A percentile compares a stretch with the other conserved stretches of the same genome.
These are phyloP conservation scores for Solanum tacnaense DNA, from an alignment of 257 asterid genomes.

Conservation along the genomic window DNA sequence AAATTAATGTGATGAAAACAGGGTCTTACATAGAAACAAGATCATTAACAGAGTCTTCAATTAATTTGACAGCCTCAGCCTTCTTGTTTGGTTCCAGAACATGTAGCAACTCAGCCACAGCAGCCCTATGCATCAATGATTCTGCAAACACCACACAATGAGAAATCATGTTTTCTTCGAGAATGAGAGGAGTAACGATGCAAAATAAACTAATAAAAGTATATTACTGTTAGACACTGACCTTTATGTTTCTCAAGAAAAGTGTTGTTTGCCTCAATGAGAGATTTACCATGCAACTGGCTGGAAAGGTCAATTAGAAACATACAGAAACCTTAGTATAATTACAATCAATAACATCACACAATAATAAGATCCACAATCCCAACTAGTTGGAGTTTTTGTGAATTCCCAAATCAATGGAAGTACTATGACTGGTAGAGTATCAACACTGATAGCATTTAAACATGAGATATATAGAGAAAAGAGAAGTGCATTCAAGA, in stretches of 20 bases:
- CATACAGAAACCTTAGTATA: background rate
- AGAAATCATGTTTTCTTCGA: background rate
- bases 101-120: slow-evolving; percentile 80
- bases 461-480: background rate
- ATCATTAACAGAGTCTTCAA: slow-evolving; percentile 59
- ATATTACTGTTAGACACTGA: slow-evolving; percentile 6
- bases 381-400: too few species aligned
- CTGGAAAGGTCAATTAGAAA: slow-evolving; percentile 26
- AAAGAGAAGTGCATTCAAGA: background rate
- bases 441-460: background rate
- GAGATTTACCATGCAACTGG: slow-evolving; percentile 73
- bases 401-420: background rate
- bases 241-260: slow-evolving; percentile 79
- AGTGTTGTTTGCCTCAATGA: slow-evolving; percentile 54
- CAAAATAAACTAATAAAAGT: background rate
- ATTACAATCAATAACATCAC: background rate
- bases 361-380: background rate
- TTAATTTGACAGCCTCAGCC: slow-evolving; percentile 58
- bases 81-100: slow-evolving; percentile 75
- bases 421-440: background rate
- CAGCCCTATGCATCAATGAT: slow-evolving; percentile 76
- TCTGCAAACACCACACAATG: slow-evolving; percentile 33
- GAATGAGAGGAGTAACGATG: background rate
- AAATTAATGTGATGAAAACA: background rate
- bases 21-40: slow-evolving; percentile 41